Base-by-base conservation (phyloP, 371 early-diverging fungal species). In the Chytridium lagenaria region DNA sequence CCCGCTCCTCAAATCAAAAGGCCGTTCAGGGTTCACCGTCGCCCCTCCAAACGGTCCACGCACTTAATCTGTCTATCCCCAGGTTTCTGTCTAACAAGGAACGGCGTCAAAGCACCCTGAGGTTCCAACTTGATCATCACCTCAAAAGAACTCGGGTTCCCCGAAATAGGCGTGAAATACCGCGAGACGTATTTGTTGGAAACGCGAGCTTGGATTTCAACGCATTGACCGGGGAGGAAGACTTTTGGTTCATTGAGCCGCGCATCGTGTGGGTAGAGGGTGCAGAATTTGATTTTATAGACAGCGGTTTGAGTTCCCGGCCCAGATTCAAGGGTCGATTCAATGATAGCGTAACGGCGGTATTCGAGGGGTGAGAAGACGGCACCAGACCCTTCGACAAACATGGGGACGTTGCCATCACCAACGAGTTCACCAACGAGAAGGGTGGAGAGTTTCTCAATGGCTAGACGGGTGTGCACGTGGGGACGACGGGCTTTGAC, bases 31-130 rank as follows among this genome's bases (percentile, higher is more conserved):
- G 63, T 69, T 2, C 1, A 83, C 70, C 1, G 79, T 26, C 15
- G 78, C 71, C 26, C 67, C 50, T 16, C 83, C 85, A 67, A 83
- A 83, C 36, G 85, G 83, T 19, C 85, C 85, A 16, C 83, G 73
- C 50, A 85, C 76, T 76, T 78, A 59, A 81, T 66, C 59, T 85
- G 85, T 19, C 76, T 34, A 49, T 81, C 80, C 7, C 79, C 83
- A 19, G 75, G 76, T 52, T 71, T 69, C 49, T 78, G 78, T 40
- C 59, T 50, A 23, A 44, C 31, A 38, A 80, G 59, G 64, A n/a
- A 76, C 5, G 36, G 55, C 0, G 71, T 55, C 15, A 76, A 33
- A 19, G 16, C 63, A 15, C 80, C 80, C 37, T 61, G 33, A 7
- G 71, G 69, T n/a, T 10, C 40, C 1, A 63, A 28, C 66, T 75